Evolutionary conservation across 331 rosid species (phyloP).

Genomic region (Rosa hybrid): DNA sequence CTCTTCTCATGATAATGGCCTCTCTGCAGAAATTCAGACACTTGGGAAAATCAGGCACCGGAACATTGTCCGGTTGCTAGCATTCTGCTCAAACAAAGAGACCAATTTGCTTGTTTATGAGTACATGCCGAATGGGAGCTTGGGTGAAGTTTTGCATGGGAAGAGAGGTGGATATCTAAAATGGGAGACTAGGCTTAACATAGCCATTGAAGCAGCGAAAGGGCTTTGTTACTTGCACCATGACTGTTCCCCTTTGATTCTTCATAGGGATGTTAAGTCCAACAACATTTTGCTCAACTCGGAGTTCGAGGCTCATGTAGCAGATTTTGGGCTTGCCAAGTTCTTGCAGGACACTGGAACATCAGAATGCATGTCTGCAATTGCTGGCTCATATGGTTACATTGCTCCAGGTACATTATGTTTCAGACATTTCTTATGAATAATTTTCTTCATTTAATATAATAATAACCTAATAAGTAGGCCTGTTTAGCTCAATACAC

Average conservation of each 20-base stretch:
- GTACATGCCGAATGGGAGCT: constrained; percentile 79
- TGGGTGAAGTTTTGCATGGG: constrained; percentile 80
- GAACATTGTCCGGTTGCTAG: constrained; percentile 72
- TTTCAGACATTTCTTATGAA: neutral
- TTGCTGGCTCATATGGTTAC: constrained; percentile 89
- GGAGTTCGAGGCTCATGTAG: constrained; percentile 83
- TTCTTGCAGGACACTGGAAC: constrained; percentile 71
- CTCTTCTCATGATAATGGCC: constrained; percentile 76
- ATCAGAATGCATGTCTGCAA: constrained; percentile 90
- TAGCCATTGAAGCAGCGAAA: constrained; percentile 82
- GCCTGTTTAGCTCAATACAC: neutral
- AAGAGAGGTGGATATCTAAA: constrained; percentile 64
- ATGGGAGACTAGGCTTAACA: constrained; percentile 74
- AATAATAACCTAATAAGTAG: neutral
- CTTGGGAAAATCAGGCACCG: constrained; percentile 80
- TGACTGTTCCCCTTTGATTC: constrained; percentile 82
- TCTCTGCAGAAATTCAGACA: constrained; percentile 73
- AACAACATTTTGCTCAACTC: constrained; percentile 72
- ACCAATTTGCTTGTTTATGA: constrained; percentile 77
- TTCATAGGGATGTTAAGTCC: constrained; percentile 85
- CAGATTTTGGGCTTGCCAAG: constrained; percentile 91
- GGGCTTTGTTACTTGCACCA: constrained; percentile 89
- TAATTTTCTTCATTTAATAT: neutral
- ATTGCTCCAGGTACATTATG: constrained; percentile 75
- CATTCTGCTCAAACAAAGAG: constrained; percentile 70